Percentiles rank a stretch among this genome's conserved stretches.
Evolutionary conservation across 768 basidiomycete genomes (phyloP).

Genomic region (Tephrocybe sp.): DNA sequence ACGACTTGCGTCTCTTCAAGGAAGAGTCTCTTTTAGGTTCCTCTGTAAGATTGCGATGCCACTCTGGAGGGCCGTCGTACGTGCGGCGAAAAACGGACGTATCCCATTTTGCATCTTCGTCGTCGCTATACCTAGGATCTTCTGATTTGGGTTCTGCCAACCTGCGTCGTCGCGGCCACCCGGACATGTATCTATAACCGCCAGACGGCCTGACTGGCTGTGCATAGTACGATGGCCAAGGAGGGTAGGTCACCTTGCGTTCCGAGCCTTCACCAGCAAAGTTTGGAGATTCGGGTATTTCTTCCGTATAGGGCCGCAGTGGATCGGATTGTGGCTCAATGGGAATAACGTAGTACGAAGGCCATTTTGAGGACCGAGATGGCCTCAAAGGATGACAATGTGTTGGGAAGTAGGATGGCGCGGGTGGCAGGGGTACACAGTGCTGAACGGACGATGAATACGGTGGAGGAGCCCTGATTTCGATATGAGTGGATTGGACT

Average conservation of each 20-base stretch:
- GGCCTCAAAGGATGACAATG: background rate
- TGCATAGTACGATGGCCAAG: background rate
- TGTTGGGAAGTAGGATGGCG: background rate
- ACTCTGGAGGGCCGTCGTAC: no score
- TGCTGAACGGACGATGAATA: background rate
- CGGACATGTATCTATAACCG: no score
- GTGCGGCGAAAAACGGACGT: no score
- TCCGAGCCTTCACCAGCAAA: background rate
- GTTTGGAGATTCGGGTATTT: slow-evolving; percentile 1
- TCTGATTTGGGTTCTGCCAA: no score
- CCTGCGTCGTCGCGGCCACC: no score
- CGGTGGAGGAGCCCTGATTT: slow-evolving; percentile 1
- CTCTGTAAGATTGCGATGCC: background rate
- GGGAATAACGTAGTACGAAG: background rate
- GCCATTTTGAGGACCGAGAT: background rate
- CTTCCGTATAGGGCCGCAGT: background rate
- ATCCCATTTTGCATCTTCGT: no score
- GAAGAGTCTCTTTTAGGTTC: background rate
- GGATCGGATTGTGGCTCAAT: background rate
- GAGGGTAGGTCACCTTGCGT: background rate
- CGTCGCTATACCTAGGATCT: no score
- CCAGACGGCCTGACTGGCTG: no score
- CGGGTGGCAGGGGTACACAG: background rate
- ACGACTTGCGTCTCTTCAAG: background rate
- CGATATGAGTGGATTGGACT: background rate